Percentiles rank a stretch among this genome's conserved stretches.
These are phyloP conservation scores for Fusarium chaquense DNA, from an alignment of 2,329 filamentous ascomycete species.

Conservation along the genomic window DNA sequence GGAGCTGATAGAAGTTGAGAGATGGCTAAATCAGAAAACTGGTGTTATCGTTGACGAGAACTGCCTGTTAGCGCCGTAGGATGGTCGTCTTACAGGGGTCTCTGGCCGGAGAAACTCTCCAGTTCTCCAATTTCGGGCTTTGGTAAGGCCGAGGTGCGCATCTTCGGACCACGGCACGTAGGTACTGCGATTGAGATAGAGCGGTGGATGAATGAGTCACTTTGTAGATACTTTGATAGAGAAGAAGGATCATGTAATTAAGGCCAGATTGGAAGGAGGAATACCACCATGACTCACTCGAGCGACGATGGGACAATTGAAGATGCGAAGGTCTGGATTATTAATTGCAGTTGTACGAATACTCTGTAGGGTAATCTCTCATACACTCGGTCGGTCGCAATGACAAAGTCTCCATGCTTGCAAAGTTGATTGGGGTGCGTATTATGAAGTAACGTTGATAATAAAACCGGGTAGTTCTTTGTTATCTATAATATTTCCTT, in stretches of 20 bases:
- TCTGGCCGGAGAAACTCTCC: neutral
- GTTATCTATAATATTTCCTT: neutral
- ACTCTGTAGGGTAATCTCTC: neutral
- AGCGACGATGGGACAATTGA: neutral
- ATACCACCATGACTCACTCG: neutral
- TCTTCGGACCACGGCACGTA: neutral
- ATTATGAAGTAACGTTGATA: neutral
- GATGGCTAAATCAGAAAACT: neutral
- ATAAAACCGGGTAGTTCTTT: neutral
- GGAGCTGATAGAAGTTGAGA: neutral
- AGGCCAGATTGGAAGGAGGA: neutral
- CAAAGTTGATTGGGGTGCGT: rapidly evolving
- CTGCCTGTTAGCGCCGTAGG: neutral
- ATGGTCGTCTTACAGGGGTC: neutral
- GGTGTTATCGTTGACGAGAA: rapidly evolving
- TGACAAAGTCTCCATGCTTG: neutral
- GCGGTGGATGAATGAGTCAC: conserved; percentile 9
- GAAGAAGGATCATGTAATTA: neutral
- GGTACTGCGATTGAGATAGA: neutral
- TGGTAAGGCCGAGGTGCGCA: conserved; percentile 16
- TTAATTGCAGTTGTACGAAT: neutral
- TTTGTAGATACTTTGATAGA: neutral
- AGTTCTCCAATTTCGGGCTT: neutral
- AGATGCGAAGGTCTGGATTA: neutral
- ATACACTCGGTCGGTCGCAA: neutral